phyloP scores from a whole-genome alignment of 176 grass and related monocot species.

The sorghum (Sorghum bicolor) region Sorghum_bicolor_NCBIv3 NC_012872.2:67405501-67406000 shows the following conservation, averaged over 20 bases:
- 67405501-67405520: too few relatives aligned
- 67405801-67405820: neutral
- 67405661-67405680: conserved; percentile 70
- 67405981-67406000: neutral
- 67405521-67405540: too few relatives aligned
- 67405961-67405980: neutral
- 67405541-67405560: too few relatives aligned
- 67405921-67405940: conserved; percentile 45
- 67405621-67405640: conserved; percentile 28
- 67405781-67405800: neutral
- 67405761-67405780: neutral
- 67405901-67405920: conserved; percentile 62
- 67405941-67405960: neutral
- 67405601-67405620: too few relatives aligned
- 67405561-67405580: too few relatives aligned
- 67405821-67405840: neutral
- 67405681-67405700: conserved; percentile 78
- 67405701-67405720: conserved; percentile 43
- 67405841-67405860: neutral
- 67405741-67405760: conserved; percentile 33
- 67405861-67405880: conserved; percentile 53
- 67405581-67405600: too few relatives aligned
- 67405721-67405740: conserved; percentile 50
- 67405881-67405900: conserved; percentile 83
- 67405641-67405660: conserved; percentile 71